Base-by-base conservation (phyloP, 768 basidiomycete species). In the Lentinula detonsa region DNA sequence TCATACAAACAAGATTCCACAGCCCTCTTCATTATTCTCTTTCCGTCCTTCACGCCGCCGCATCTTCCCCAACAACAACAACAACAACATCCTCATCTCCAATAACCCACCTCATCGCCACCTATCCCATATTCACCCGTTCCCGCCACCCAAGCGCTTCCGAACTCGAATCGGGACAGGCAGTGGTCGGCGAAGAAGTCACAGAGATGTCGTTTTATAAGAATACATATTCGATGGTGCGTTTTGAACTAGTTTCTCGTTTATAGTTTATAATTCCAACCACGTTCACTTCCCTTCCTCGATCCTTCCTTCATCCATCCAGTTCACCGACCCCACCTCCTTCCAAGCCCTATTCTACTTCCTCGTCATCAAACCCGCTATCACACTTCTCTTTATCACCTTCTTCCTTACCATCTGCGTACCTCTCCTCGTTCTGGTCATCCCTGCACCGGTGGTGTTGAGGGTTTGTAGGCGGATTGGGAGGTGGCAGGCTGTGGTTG, bases 261-360 rank as follows among this genome's bases (percentile, higher is more conserved):
- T 28, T 28, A 28, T 28, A 28, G 28, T 28, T 28, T 28, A 28
- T 28, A 28, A 28, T 28, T 0, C 28, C 28, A 28, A 28, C 28
- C 28, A 3, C n/a, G n/a, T n/a, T n/a, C n/a, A n/a, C n/a, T n/a
- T n/a, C n/a, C n/a, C n/a, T n/a, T 28, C 28, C 28, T 28, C 28
- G 28, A 28, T 28, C 28, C 3, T 28, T 10, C 50, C 0, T 35
- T 21, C 18, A 7, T 45, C 31, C 8, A 5, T 49, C n/a, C 65
- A 91, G 90, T 93, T 93, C 72, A 86, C 87, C 45, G 91, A 93
- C 67, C 75, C 87, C 42, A 90, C 87, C 4, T 89, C 91, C 16
- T 93, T 91, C 71, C 89, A 90, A 74, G 87, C 91, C 0, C 79
- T 93, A 3, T 93, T 93, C 77, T 93, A 93, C 70, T 93, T 93